Evolutionary conservation across 176 grass and related monocot species (phyloP).

Genomic region (Phyllostachys edulis): DNA sequence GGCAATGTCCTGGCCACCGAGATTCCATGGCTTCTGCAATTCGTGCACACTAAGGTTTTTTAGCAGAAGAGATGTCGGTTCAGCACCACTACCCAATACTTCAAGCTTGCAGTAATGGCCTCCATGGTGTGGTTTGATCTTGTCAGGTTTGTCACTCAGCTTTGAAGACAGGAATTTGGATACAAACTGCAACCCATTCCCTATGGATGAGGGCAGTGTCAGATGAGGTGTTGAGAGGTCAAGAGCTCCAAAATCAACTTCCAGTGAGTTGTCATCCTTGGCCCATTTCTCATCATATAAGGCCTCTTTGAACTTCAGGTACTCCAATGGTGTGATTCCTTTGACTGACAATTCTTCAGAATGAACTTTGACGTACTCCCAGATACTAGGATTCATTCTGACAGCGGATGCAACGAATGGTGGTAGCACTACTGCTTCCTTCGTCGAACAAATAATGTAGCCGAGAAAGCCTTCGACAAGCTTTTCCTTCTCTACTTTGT

Average conservation of each 20-base stretch:
- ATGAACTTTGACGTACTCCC: constrained; percentile 87
- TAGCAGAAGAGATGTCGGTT: too few species aligned
- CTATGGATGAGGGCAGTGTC: constrained; percentile 82
- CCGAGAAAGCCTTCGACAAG: constrained; percentile 87
- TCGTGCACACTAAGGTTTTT: too few species aligned
- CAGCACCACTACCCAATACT: too few species aligned
- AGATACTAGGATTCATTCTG: constrained; percentile 80
- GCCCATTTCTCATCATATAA: constrained; percentile 91
- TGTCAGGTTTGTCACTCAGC: constrained; percentile 53
- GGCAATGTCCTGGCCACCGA: too few species aligned
- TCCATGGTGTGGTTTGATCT: too few species aligned
- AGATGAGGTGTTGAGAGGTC: constrained; percentile 67
- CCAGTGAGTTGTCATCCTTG: constrained; percentile 74
- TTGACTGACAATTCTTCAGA: constrained; percentile 75
- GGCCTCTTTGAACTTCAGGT: constrained; percentile 87
- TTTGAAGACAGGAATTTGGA: constrained; percentile 80
- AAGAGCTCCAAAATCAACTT: constrained; percentile 84
- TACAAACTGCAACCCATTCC: constrained; percentile 76
- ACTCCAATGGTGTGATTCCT: constrained; percentile 71
- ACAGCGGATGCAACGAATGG: constrained; percentile 79
- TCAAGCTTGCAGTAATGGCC: too few species aligned
- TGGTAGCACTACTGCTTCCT: constrained; percentile 93
- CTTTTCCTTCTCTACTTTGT: constrained; percentile 16
- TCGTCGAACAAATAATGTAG: constrained; percentile 77
- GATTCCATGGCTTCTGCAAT: too few species aligned